These are phyloP conservation scores for Phytophthora pseudosyringae DNA, from an alignment of 352 stramenopile species.

Conservation along the genomic window DNA sequence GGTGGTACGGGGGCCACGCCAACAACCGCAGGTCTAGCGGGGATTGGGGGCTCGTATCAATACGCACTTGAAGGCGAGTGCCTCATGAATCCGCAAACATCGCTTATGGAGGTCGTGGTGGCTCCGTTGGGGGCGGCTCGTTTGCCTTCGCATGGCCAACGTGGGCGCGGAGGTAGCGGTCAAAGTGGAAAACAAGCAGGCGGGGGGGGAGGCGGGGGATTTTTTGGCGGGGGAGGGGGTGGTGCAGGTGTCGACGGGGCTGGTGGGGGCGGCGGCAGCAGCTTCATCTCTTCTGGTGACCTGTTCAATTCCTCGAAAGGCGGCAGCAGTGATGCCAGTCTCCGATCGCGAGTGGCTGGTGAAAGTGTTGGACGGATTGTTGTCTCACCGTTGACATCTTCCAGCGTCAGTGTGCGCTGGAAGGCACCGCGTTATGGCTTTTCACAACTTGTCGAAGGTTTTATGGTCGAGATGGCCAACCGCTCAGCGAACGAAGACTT, in stretches of 20 bases:
- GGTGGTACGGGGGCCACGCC: slow-evolving; percentile 46
- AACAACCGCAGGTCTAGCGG: slow-evolving; percentile 37
- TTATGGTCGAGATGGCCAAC: slow-evolving; percentile 69
- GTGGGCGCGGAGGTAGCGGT: slow-evolving; percentile 55
- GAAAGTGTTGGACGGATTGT: slow-evolving; percentile 38
- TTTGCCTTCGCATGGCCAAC: slow-evolving; percentile 49
- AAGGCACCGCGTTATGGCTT: slow-evolving; percentile 45
- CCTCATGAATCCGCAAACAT: slow-evolving; percentile 38
- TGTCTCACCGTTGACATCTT: slow-evolving; percentile 38
- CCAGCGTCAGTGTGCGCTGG: slow-evolving; percentile 50
- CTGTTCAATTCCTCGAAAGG: slow-evolving; percentile 27
- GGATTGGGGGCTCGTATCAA: slow-evolving; percentile 51
- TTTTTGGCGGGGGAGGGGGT: slow-evolving; percentile 76
- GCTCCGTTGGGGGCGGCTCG: slow-evolving; percentile 30
- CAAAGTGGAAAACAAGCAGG: slow-evolving; percentile 80
- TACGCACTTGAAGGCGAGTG: slow-evolving; percentile 52
- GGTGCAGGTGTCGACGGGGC: slow-evolving; percentile 64
- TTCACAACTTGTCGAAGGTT: slow-evolving; percentile 47
- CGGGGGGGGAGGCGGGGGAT: slow-evolving; percentile 79
- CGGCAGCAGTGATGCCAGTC: slow-evolving; percentile 16
- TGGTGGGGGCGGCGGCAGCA: slow-evolving; percentile 70
- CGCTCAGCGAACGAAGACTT: slow-evolving; percentile 67
- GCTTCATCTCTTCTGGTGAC: slow-evolving; percentile 44
- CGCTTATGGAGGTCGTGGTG: slow-evolving; percentile 38
- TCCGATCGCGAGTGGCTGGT: slow-evolving; percentile 21